These are phyloP conservation scores for Ephemerocybe angulata DNA, from an alignment of 768 basidiomycete species.

Conservation along the genomic window DNA sequence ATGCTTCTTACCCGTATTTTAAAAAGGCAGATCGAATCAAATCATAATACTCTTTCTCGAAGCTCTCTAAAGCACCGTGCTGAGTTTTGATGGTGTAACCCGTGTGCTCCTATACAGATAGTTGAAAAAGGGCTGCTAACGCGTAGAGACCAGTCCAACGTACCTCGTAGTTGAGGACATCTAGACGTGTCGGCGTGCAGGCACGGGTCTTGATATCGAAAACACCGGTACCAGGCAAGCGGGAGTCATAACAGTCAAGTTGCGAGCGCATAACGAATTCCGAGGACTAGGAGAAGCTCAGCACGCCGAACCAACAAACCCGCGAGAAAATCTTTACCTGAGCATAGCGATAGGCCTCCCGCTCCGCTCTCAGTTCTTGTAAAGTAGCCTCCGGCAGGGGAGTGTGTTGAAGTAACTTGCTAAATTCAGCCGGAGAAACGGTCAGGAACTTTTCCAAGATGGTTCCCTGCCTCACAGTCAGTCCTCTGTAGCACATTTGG, in stretches of 20 bases:
- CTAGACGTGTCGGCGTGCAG: slow-evolving; percentile 76
- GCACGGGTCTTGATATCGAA: slow-evolving; percentile 98
- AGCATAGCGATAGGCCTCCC: slow-evolving; percentile 85
- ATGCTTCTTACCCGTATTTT: slow-evolving; percentile 69
- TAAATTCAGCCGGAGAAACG: slow-evolving; percentile 58
- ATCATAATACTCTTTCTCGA: slow-evolving; percentile 94
- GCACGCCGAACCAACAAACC: no score
- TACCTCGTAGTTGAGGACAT: slow-evolving; percentile 79
- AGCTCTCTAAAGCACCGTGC: slow-evolving; percentile 68
- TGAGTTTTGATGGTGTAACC: slow-evolving; percentile 69
- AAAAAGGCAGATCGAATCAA: slow-evolving; percentile 91
- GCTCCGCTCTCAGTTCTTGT: slow-evolving; percentile 30
- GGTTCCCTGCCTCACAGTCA: slow-evolving; percentile 56
- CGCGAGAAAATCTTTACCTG: slow-evolving; percentile 45
- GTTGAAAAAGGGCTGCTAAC: background rate
- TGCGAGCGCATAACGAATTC: slow-evolving; percentile 91
- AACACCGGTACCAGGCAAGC: slow-evolving; percentile 84
- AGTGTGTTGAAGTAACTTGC: slow-evolving; percentile 43
- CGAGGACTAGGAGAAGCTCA: slow-evolving; percentile 42
- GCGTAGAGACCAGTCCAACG: background rate
- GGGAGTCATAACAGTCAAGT: slow-evolving; percentile 78
- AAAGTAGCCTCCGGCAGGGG: slow-evolving; percentile 19
- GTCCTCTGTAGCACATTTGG: background rate
- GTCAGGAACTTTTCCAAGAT: slow-evolving; percentile 89
- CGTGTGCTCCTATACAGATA: slow-evolving; percentile 63